Evolutionary conservation across 441 rosid genomes (phyloP).

Genomic region (Croton setiger): DNA sequence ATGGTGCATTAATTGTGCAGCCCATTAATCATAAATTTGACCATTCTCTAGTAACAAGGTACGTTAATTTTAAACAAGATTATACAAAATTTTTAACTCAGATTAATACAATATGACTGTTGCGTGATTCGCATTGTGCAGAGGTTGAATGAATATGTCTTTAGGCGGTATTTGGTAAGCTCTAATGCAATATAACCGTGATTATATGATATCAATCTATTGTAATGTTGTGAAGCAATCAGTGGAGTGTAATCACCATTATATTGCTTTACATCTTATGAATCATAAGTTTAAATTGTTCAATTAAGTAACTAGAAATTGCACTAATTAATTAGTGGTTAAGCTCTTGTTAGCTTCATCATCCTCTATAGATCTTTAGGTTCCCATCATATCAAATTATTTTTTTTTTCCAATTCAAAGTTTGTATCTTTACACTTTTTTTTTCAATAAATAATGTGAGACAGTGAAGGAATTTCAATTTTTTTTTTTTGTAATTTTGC

Average conservation of each 20-base stretch:
- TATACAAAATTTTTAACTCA: neutral
- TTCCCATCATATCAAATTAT: too few relatives aligned
- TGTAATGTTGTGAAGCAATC: too few relatives aligned
- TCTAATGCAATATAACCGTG: too few relatives aligned
- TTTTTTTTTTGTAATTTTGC: too few relatives aligned
- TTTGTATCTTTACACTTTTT: too few relatives aligned
- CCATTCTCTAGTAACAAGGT: slow-evolving; percentile 90
- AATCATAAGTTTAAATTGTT: too few relatives aligned
- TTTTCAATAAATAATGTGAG: neutral
- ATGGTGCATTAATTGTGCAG: slow-evolving; percentile 94
- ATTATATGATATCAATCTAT: too few relatives aligned
- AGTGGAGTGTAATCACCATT: too few relatives aligned
- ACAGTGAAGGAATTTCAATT: neutral
- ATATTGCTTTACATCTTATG: too few relatives aligned
- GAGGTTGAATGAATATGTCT: neutral
- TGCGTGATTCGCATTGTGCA: neutral
- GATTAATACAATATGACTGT: neutral
- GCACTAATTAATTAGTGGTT: neutral
- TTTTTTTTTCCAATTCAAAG: too few relatives aligned
- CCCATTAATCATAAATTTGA: slow-evolving; percentile 93
- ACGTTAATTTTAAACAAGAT: neutral
- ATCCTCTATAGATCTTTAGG: neutral
- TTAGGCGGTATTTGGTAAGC: too few relatives aligned
- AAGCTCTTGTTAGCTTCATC: neutral
- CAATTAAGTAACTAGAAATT: neutral